Conservation (phyloP, 2,329 filamentous ascomycete species). For the Pseudohalonectria lignicola region DNA sequence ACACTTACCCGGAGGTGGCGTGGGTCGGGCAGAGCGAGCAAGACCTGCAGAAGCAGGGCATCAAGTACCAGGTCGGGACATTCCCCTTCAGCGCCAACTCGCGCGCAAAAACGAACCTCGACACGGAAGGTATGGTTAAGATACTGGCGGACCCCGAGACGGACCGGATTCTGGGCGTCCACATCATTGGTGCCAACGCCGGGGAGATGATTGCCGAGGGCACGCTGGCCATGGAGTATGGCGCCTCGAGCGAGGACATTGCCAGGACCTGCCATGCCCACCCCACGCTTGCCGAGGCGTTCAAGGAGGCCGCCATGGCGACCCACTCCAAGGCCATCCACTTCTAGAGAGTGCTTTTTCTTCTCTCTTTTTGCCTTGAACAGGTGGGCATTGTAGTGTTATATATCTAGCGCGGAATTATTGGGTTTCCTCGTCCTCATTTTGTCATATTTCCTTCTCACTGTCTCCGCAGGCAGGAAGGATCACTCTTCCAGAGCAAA, state of each 20-base stretch:
- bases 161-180: slow-evolving; percentile 86
- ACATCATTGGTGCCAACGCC: slow-evolving; percentile 92
- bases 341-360: no score
- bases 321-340: slow-evolving; percentile 94
- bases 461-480: background rate
- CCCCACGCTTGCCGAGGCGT: slow-evolving; percentile 90
- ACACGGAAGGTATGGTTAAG: slow-evolving; percentile 93
- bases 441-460: background rate
- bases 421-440: slow-evolving; percentile 1
- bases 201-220: slow-evolving; percentile 99
- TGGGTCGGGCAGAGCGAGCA: slow-evolving; percentile 98
- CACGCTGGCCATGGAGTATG: slow-evolving; percentile 90
- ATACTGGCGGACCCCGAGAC: slow-evolving; percentile 95
- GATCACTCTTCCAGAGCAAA: no score
- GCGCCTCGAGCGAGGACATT: slow-evolving; percentile 89
- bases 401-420: slow-evolving; percentile 2
- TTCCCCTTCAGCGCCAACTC: slow-evolving; percentile 99
- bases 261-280: slow-evolving; percentile 93
- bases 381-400: slow-evolving; percentile 1
- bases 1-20: slow-evolving; percentile 95
- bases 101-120: slow-evolving; percentile 95
- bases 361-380: background rate
- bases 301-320: slow-evolving; percentile 99
- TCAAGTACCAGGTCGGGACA: slow-evolving; percentile 84
- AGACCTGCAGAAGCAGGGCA: slow-evolving; percentile 79